Base-by-base conservation (phyloP, 495 filamentous ascomycete species). In the Penicillium psychrofluorescens region DNA sequence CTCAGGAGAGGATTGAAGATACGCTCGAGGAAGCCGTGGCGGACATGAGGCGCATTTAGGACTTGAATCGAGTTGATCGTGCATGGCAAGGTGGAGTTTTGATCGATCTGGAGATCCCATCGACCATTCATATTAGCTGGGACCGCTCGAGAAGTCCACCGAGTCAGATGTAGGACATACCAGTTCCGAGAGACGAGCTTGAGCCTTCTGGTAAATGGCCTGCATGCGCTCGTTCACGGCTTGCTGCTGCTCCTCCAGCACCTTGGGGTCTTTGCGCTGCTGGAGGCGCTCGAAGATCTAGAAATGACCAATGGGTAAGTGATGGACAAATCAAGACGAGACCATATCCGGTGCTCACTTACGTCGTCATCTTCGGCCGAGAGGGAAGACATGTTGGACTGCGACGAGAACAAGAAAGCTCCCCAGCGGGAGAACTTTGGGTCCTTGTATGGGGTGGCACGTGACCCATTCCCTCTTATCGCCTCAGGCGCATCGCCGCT, bases 51-150 rank as follows among this genome's bases (percentile, higher is more conserved):
- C 8, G 87, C 88, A 54, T 84, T 82, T 44, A 91, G 75, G 41
- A 99, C 75, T 49, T 84, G 80, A 59, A 97, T 75, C 27, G 81
- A 82, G 42, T 84, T 86, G 66, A 98, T 84, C 6, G 86, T 81
- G 38, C 88, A 83, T 11, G 76, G 90, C 52, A 86, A 72, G 49
- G 78, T 95, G 56, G 78, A 86, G 67, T 83, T 92, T 70, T 72
- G 78, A 61, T 84, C 84, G 48, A 91, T 78, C 86, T 90, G 53
- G 35, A 22, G 2, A 22, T 22, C 22, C 22, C 3, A 22, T 22
- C 58, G 33, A 33, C n/a, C 9, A 56, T 49, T 41, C 12, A 36
- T 15, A 29, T 45, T 49, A 56, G 54, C 43, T 41, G 43, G 40
- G 37, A 35, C 33, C 34, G 52, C 43, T 40, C 33, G 22, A 43